Conservation (phyloP, 305 asterid genomes). For the Fraxinus dipetala region DNA sequence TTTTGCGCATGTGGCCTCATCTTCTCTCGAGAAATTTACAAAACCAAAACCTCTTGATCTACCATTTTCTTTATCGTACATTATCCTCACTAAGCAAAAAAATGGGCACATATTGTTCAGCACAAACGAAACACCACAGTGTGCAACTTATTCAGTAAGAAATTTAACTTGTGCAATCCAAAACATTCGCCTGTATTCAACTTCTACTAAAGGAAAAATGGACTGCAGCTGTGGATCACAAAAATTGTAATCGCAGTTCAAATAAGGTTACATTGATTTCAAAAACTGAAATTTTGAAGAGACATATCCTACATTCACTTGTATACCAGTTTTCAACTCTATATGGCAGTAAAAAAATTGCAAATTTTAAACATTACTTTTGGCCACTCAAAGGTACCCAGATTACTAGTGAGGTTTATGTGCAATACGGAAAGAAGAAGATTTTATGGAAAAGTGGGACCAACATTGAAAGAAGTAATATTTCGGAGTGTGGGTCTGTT, state of each 20-base stretch:
- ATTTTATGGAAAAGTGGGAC: not conserved
- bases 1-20: slow-evolving; percentile 41
- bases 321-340: not conserved
- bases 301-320: not conserved
- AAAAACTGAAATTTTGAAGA: not conserved
- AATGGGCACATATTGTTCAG: not conserved
- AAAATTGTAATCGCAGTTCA: not conserved
- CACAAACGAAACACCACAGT: not conserved
- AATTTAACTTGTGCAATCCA: not conserved
- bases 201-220: not conserved
- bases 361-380: not conserved
- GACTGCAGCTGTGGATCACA: not conserved
- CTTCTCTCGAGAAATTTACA: slow-evolving; percentile 39
- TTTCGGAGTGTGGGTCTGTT: not conserved
- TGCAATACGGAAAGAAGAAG: not conserved
- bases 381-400: not conserved
- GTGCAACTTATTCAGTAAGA: not conserved
- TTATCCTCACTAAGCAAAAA: slow-evolving; percentile 31
- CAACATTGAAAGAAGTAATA: not conserved
- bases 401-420: not conserved
- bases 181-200: not conserved
- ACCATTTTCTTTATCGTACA: slow-evolving; percentile 45
- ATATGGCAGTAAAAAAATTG: not conserved
- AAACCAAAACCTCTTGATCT: slow-evolving; percentile 54
- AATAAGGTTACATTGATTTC: not conserved